phyloP scores from a whole-genome alignment of 768 basidiomycete species.

The Tylopilus sp. region DNA sequence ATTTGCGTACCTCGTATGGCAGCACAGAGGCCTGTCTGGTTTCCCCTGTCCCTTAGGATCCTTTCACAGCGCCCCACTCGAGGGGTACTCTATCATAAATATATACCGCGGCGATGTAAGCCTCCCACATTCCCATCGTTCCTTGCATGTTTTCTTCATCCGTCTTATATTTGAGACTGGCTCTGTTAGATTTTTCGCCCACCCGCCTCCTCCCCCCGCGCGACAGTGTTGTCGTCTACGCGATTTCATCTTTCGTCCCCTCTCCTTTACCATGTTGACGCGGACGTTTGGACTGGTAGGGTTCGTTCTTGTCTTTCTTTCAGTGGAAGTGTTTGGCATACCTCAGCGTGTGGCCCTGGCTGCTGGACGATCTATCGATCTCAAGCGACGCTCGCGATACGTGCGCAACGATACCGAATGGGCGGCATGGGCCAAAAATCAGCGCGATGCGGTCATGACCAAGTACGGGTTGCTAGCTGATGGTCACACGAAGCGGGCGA shows the following conservation, averaged over 20 bases:
- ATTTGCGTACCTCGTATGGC: not conserved
- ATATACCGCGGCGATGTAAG: not conserved
- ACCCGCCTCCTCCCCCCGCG: not conserved
- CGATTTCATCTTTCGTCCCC: no score
- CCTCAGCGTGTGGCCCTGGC: constrained; percentile 5
- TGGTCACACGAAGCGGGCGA: constrained; percentile 39
- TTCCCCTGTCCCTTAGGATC: not conserved
- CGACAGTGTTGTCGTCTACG: not conserved
- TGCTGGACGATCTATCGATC: constrained; percentile 20
- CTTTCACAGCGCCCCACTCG: not conserved
- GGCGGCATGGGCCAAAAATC: constrained; percentile 41
- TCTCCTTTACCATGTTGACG: constrained; percentile 7
- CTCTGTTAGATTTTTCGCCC: not conserved
- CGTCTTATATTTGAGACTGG: not conserved
- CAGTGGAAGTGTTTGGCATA: constrained; percentile 9
- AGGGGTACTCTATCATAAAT: not conserved
- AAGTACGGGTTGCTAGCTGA: constrained; percentile 42
- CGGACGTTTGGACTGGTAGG: constrained; percentile 3
- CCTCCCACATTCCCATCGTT: not conserved
- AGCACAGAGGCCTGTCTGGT: no score
- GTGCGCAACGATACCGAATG: constrained; percentile 19
- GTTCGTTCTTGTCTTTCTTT: constrained; percentile 10
- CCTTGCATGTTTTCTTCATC: no score
- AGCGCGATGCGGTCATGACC: constrained; percentile 38
- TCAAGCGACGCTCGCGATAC: constrained; percentile 13